Conservation (phyloP, 1,139 yeast species). For the Kurtzmaniella quercitrusa region DNA sequence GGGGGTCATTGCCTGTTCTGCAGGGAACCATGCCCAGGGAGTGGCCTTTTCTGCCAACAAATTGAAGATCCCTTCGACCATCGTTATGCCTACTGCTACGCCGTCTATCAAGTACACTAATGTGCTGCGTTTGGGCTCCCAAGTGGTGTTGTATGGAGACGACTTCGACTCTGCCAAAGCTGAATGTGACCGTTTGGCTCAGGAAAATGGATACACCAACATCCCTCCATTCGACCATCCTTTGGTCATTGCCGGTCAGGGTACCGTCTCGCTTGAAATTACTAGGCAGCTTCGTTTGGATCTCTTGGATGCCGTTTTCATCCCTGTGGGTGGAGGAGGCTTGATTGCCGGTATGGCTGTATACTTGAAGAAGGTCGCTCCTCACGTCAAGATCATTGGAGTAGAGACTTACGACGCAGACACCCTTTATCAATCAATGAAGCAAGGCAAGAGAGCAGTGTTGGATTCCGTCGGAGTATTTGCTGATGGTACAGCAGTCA, state of each 20-base stretch:
- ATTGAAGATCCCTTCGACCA: constrained; percentile 86
- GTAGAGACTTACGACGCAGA: constrained; percentile 96
- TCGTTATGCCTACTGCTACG: constrained; percentile 97
- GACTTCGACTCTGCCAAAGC: constrained; percentile 91
- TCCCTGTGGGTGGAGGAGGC: constrained; percentile 98
- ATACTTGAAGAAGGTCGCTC: constrained; percentile 92
- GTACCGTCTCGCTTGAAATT: constrained; percentile 91
- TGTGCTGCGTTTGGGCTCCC: constrained; percentile 88
- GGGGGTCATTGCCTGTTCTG: constrained; percentile 97
- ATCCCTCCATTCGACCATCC: constrained; percentile 99
- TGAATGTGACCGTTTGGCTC: constrained; percentile 73
- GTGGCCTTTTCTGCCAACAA: constrained; percentile 89
- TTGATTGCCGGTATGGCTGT: constrained; percentile 86
- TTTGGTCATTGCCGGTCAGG: constrained; percentile 98
- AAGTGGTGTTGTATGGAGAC: constrained; percentile 88
- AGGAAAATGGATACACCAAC: constrained; percentile 70
- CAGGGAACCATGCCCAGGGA: constrained; percentile 99
- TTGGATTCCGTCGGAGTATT: constrained; percentile 84
- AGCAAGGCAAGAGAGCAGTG: constrained; percentile 48
- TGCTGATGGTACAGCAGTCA: constrained; percentile 99
- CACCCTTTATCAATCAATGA: constrained; percentile 75
- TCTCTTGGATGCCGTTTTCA: constrained; percentile 80
- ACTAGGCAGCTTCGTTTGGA: constrained; percentile 79
- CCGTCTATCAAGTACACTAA: constrained; percentile 91
- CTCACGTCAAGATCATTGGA: constrained; percentile 91